Evolutionary conservation across 352 stramenopile genomes (phyloP).

Genomic region (Globisporangium abappressorium): DNA sequence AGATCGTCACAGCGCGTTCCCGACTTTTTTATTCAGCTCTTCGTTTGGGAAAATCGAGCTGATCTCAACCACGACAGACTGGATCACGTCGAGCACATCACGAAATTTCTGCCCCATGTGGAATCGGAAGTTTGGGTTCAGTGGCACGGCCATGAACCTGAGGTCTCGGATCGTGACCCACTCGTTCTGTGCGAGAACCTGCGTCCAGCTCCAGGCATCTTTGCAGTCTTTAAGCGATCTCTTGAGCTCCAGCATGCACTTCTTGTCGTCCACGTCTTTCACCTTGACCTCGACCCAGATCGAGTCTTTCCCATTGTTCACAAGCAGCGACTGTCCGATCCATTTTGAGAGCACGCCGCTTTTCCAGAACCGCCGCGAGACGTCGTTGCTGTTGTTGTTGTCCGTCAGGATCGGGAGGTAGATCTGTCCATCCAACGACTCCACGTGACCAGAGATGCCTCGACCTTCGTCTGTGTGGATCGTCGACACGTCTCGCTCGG

Average conservation of each 20-base stretch:
- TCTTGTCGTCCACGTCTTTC: slow-evolving; percentile 56
- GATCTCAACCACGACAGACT: slow-evolving; percentile 61
- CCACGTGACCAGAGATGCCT: slow-evolving; percentile 35
- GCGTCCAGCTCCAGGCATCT: slow-evolving; percentile 36
- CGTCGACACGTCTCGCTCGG: slow-evolving; percentile 54
- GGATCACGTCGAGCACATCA: slow-evolving; percentile 53
- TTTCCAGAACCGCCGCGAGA: slow-evolving; percentile 35
- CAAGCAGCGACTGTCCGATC: slow-evolving; percentile 50
- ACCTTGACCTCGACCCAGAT: slow-evolving; percentile 63
- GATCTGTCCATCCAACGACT: slow-evolving; percentile 64
- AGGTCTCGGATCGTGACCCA: slow-evolving; percentile 60
- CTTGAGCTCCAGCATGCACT: slow-evolving; percentile 63
- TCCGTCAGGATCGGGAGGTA: slow-evolving; percentile 49
- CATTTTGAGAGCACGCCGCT: slow-evolving; percentile 42
- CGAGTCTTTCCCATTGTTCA: slow-evolving; percentile 73
- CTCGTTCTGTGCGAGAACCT: slow-evolving; percentile 39
- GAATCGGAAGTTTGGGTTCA: slow-evolving; percentile 61
- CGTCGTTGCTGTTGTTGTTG: slow-evolving; percentile 34
- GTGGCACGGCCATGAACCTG: slow-evolving; percentile 37
- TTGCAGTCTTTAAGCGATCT: slow-evolving; percentile 36
- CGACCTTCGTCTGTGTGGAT: slow-evolving; percentile 54
- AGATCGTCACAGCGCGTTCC: slow-evolving; percentile 50
- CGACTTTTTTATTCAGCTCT: slow-evolving; percentile 51
- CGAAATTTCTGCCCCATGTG: slow-evolving; percentile 67
- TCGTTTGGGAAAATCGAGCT: slow-evolving; percentile 75